phyloP scores from a whole-genome alignment of 768 basidiomycete genomes.

The Tylopilus plumbeoviolaceoides region DNA sequence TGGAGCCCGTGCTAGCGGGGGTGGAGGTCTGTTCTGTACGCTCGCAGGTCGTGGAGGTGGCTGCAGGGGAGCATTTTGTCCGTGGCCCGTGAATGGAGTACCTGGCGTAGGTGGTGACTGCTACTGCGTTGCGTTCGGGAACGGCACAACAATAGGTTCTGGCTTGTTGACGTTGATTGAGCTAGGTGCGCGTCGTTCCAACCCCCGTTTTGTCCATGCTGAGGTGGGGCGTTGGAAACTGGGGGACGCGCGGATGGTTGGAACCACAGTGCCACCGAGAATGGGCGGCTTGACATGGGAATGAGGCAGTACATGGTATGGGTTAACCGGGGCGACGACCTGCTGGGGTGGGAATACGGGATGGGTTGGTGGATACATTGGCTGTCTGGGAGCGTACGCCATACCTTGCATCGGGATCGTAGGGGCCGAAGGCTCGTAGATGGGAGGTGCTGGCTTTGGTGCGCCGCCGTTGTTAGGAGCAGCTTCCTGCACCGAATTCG shows the following conservation, averaged over 20 bases:
- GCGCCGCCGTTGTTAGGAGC: no score
- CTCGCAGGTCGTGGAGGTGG: constrained; percentile 52
- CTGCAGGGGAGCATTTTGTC: constrained; percentile 30
- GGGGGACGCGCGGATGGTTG: constrained; percentile 46
- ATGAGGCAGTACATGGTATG: constrained; percentile 17
- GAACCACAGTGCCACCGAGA: constrained; percentile 31
- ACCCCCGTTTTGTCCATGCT: constrained; percentile 67
- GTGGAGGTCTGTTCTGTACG: constrained; percentile 42
- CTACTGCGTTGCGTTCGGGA: constrained; percentile 58
- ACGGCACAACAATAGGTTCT: constrained; percentile 79
- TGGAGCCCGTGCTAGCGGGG: no score
- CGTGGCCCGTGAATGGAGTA: constrained; percentile 39
- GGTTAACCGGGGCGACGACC: not conserved
- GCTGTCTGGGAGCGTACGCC: constrained; percentile 15
- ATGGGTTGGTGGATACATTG: constrained; percentile 34
- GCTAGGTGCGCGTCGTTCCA: constrained; percentile 90
- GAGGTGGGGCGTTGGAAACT: constrained; percentile 48
- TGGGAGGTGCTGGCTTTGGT: no score
- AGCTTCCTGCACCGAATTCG: constrained; percentile 25
- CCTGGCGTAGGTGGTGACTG: no score
- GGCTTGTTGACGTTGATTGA: constrained; percentile 52
- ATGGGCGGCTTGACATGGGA: constrained; percentile 40
- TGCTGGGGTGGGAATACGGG: constrained; percentile 10
- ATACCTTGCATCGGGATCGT: constrained; percentile 19
- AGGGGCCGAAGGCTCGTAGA: constrained; percentile 24